These are phyloP conservation scores for Coniochaeta sp. DNA, from an alignment of 2,329 filamentous ascomycete genomes.

Conservation along the genomic window DNA sequence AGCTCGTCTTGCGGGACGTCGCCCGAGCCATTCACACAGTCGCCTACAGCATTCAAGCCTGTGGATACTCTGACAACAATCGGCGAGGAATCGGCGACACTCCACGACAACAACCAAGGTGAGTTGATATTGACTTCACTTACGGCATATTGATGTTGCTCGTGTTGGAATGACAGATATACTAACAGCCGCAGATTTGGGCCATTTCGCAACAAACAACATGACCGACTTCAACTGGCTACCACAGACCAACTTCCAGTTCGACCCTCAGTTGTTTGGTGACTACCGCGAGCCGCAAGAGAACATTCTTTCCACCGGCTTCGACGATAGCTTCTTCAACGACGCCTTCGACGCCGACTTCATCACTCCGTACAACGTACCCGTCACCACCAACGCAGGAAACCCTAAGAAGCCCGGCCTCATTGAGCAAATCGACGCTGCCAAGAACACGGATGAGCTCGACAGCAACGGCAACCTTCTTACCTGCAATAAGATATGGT, in stretches of 20 bases:
- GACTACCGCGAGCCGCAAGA: constrained; percentile 89
- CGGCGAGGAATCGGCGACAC: constrained; percentile 56
- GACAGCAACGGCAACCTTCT: constrained; percentile 56
- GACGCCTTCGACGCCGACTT: constrained; percentile 82
- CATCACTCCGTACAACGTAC: constrained; percentile 69
- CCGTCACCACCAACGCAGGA: constrained; percentile 27
- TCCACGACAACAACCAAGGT: constrained; percentile 22
- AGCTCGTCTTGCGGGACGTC: constrained; percentile 70
- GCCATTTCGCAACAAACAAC: constrained; percentile 35
- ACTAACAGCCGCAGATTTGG: constrained; percentile 23
- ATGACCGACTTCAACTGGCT: constrained; percentile 64
- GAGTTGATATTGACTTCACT: too few relatives aligned
- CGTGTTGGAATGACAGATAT: too few relatives aligned
- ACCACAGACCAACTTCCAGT: constrained; percentile 75
- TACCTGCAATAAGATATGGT: constrained; percentile 92
- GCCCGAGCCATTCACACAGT: constrained; percentile 68
- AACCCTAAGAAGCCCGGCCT: constrained; percentile 56
- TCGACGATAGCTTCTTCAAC: constrained; percentile 62
- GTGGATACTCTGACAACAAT: constrained; percentile 58
- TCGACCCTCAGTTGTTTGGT: constrained; percentile 86
- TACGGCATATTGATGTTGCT: too few relatives aligned
- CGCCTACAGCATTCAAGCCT: constrained; percentile 59
- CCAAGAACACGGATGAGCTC: constrained; percentile 63
- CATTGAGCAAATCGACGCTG: constrained; percentile 69
- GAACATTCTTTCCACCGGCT: constrained; percentile 63